phyloP scores from a whole-genome alignment of 108 stramenopile genomes.

The Nannochloropsis gaditana region DNA sequence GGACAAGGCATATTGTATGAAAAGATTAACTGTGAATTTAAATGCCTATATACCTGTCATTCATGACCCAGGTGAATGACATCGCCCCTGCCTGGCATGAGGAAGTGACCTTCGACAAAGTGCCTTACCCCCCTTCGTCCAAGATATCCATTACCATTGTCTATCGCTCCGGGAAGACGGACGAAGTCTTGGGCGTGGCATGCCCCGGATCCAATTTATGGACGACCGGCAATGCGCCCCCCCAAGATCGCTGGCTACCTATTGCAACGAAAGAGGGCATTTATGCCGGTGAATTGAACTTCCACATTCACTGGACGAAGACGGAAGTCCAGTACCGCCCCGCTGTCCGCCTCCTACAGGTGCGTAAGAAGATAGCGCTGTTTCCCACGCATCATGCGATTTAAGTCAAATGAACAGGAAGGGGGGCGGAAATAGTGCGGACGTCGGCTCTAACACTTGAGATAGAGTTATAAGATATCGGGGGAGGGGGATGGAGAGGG shows the following conservation, averaged over 20 bases:
- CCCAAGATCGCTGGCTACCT: background rate
- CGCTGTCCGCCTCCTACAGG: background rate
- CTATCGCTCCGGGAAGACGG: background rate
- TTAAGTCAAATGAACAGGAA: too few species aligned
- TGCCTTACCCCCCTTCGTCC: background rate
- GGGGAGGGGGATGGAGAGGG: too few species aligned
- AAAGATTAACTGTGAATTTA: background rate
- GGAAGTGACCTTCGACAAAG: slow-evolving; percentile 12
- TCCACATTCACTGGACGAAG: slow-evolving; percentile 4
- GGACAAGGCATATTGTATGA: background rate
- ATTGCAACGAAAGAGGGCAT: slow-evolving; percentile 11
- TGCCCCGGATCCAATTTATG: background rate
- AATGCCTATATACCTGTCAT: background rate
- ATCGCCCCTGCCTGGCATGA: slow-evolving; percentile 1
- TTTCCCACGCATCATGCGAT: too few species aligned
- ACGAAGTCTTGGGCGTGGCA: background rate
- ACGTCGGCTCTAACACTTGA: too few species aligned
- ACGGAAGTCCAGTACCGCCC: background rate
- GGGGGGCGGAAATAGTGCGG: too few species aligned
- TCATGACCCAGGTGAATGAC: background rate
- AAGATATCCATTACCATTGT: background rate
- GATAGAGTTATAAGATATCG: too few species aligned
- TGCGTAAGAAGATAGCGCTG: background rate
- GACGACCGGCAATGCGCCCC: background rate
- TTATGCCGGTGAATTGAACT: slow-evolving; percentile 17